Evolutionary conservation across 2,329 filamentous ascomycete species (phyloP), one percentile per base, ranked within the genome.

Genomic region (Chaetomiaceae sp.): DNA sequence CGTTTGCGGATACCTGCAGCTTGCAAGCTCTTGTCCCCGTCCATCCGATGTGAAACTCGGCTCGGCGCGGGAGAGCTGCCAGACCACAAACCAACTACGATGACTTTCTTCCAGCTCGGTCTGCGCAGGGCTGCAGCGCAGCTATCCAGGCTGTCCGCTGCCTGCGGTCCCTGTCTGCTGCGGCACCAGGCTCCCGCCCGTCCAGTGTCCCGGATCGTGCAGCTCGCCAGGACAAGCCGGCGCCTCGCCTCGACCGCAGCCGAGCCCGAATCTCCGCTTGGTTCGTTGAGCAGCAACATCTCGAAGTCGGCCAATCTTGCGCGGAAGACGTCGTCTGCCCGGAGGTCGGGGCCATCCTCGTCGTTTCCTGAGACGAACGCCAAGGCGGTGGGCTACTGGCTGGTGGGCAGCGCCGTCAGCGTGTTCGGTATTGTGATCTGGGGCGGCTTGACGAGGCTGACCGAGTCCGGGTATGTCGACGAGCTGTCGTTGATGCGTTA

Each of bases 391-490:
- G 93, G 83, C 49, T 91, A 91, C 71, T 98, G 90, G 90, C 78
- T 98, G 37, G 71, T 98, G 46, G 91, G 82, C 38, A 96, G 90
- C 58, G 90, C 93, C 1, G 86, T 80, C 35, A 94, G 88, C 64
- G 93, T 97, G 42, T 98, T 97, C 68, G 93, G 93, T 50, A 95
- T 98, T 59, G 90, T 98, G 42, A 80, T 98, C 36, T 95, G 94
- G 66, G 93, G 93, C 48, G 93, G 93, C 6, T 74, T 98, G 57
- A 98, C 93, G 24, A 77, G 93, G 49, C 74, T 98, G 57, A 98
- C 93, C 4, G 93, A 98, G 69, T 98, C 93, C 56, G 93, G 89
- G 89, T 95, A 55, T 37, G 52, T 53, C 17, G 6, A 6, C n/a
- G 14, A n/a, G 43, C 17, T 22, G n/a, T 12, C 2, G 22, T 29